Evolutionary conservation across 768 basidiomycete species (phyloP).

Genomic region (Coprinopsis strossmayeri): DNA sequence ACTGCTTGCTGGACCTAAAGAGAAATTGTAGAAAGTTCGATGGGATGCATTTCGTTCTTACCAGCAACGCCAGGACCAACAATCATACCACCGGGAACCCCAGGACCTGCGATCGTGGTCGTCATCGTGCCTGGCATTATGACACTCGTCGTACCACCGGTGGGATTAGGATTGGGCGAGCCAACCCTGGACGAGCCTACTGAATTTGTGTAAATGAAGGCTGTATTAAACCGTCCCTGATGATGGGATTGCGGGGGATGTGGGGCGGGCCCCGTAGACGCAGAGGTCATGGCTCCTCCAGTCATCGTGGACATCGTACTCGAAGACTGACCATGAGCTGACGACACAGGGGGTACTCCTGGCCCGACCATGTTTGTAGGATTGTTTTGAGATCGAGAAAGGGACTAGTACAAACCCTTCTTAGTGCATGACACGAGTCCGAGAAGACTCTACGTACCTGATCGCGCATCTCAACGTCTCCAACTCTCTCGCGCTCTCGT

Average conservation of each 20-base stretch:
- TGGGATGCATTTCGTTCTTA: not conserved
- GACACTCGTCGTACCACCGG: constrained; percentile 7
- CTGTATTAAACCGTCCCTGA: constrained; percentile 9
- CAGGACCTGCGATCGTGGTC: not conserved
- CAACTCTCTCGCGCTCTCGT: constrained; percentile 1
- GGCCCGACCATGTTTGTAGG: constrained; percentile 4
- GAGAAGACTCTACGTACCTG: not conserved
- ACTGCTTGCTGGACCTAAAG: constrained; percentile 3
- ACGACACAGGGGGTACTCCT: constrained; percentile 5
- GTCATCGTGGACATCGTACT: not conserved
- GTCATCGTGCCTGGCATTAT: not conserved
- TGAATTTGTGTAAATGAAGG: constrained; percentile 9
- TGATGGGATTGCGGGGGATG: constrained; percentile 13
- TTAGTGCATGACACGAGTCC: too few species aligned
- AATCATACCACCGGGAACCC: constrained; percentile 7
- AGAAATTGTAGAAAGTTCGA: not conserved
- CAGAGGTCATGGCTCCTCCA: not conserved
- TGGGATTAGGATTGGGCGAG: constrained; percentile 5
- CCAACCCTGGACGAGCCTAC: constrained; percentile 4
- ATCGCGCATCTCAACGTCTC: constrained; percentile 8
- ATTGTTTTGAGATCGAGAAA: not conserved
- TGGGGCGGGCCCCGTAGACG: constrained; percentile 2
- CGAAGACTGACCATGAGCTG: not conserved
- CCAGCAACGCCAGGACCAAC: constrained; percentile 1
- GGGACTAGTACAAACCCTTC: not conserved